Evolutionary conservation across 2,329 filamentous ascomycete genomes (phyloP), one percentile per base, ranked within the genome.

Genomic region (Aspergillus piperis): DNA sequence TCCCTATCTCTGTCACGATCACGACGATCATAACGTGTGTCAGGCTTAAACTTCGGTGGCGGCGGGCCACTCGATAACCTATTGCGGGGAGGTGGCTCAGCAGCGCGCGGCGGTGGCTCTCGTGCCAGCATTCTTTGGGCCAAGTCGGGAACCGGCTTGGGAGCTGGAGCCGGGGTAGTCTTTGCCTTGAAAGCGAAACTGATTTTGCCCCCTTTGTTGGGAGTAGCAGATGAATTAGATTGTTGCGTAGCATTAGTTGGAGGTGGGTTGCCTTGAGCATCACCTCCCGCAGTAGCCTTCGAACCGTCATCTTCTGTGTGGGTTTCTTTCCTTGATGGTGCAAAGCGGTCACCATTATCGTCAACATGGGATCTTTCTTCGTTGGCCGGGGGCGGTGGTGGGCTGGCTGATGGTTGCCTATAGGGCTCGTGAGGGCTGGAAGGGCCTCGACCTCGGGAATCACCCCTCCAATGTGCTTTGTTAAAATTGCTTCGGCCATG

Each of bases 161-260:
- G 78, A 59, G 82, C 80, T 62, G 83, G 80, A 25, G 80, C 78
- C 19, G 88, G 82, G 3, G 83, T 81, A 21, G 87, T 85, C 71
- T 90, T 94, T 59, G 88, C 85, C 73, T 97, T 97, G 76, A 98
- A 92, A 1, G 92, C 92, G 74, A 98, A 98, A 73, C 92, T 96
- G 71, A 97, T 96, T 77, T 94, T 95, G 48, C 87, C 86, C 2
- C 80, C 79, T 60, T 81, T 79, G 71, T 81, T 74, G 61, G 77
- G 71, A 61, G 84, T 81, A n/a, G 84, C 81, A 5, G 84, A 82
- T 2, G 82, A 80, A 19, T 84, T 81, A 2, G 83, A 77, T 41
- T 84, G 80, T 59, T 84, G 84, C 59, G 76, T 80, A 10, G 85
- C 44, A 23, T 13, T 50, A 52, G 82, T 19, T 83, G 83, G 30